These are phyloP conservation scores for Fusarium heterosporum DNA, from an alignment of 2,329 filamentous ascomycete genomes.

Conservation along the genomic window DNA sequence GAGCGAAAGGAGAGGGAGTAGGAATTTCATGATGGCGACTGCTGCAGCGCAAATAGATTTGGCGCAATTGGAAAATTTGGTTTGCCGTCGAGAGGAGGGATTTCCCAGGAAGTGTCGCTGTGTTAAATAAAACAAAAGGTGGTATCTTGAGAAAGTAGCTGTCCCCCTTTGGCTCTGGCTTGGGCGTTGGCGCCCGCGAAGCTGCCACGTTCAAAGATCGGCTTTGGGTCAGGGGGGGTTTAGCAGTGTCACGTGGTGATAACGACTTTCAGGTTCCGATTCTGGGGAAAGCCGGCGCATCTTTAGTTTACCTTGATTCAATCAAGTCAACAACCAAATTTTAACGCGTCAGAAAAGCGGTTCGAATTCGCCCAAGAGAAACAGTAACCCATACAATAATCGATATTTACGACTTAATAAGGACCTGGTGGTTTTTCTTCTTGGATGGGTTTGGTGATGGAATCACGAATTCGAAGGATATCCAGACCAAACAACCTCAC, in stretches of 20 bases:
- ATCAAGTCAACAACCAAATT: conserved; percentile 21
- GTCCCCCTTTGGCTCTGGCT: conserved; percentile 35
- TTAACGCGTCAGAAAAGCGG: conserved; percentile 35
- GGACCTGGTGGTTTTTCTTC: background rate
- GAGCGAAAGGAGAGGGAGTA: conserved; percentile 76
- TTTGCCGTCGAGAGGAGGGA: background rate
- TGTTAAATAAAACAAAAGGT: conserved; percentile 9
- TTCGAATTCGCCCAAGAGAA: conserved; percentile 19
- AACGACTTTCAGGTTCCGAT: conserved; percentile 18
- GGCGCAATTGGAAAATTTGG: conserved; percentile 34
- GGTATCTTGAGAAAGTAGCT: conserved; percentile 22
- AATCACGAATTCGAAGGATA: conserved; percentile 26
- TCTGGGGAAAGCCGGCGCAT: conserved; percentile 12
- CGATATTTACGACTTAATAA: background rate
- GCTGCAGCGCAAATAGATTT: conserved; percentile 10
- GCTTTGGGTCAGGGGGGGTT: conserved; percentile 46
- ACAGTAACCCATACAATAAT: conserved; percentile 1
- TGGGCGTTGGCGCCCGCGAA: conserved; percentile 48
- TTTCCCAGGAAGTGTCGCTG: conserved; percentile 19
- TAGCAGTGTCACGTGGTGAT: conserved; percentile 52
- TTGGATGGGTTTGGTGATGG: conserved; percentile 42
- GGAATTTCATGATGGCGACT: conserved; percentile 63
- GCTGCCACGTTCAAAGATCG: conserved; percentile 66
- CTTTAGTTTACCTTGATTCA: conserved; percentile 11
- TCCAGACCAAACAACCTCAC: conserved; percentile 6